These are phyloP conservation scores for Monilinia vaccinii-corymbosi DNA, from an alignment of 2,329 filamentous ascomycete genomes.

Conservation along the genomic window DNA sequence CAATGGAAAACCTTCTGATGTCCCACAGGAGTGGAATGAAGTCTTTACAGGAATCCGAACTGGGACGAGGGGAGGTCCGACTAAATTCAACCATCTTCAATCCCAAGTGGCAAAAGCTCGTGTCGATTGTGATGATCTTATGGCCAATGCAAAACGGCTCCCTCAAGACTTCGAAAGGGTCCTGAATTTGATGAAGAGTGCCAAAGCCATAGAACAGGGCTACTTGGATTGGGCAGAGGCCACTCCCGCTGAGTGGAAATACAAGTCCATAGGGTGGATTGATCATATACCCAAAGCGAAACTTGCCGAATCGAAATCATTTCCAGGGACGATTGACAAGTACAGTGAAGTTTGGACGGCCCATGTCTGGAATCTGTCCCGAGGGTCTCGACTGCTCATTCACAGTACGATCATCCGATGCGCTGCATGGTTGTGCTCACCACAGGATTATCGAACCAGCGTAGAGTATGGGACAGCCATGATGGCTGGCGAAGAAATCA, in stretches of 20 bases:
- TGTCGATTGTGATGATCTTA: constrained; percentile 3
- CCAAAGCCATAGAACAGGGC: constrained; percentile 42
- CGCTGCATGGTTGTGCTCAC: constrained; percentile 49
- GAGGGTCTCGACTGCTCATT: constrained; percentile 44
- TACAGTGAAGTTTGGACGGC: constrained; percentile 51
- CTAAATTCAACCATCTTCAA: constrained; percentile 7
- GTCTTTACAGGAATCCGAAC: neutral
- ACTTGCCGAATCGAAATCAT: neutral
- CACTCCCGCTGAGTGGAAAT: constrained; percentile 41
- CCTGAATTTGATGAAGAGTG: constrained; percentile 41
- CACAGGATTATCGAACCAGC: constrained; percentile 51
- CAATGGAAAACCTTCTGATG: constrained; percentile 1
- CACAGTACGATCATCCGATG: constrained; percentile 48
- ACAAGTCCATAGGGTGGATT: constrained; percentile 45
- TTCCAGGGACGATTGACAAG: constrained; percentile 49
- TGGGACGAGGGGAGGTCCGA: neutral
- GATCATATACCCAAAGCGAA: constrained; percentile 23
- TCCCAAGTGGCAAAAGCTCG: constrained; percentile 1
- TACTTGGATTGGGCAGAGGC: constrained; percentile 40
- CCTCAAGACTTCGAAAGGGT: constrained; percentile 23
- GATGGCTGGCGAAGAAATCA: constrained; percentile 40
- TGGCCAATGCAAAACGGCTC: neutral
- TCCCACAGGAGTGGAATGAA: neutral
- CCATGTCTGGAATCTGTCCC: constrained; percentile 47
- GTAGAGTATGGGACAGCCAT: constrained; percentile 50